A percentile compares a stretch with the other conserved stretches of the same genome.
Conservation (phyloP, 2,329 filamentous ascomycete species). For the Sordariomycetes sp. region DNA sequence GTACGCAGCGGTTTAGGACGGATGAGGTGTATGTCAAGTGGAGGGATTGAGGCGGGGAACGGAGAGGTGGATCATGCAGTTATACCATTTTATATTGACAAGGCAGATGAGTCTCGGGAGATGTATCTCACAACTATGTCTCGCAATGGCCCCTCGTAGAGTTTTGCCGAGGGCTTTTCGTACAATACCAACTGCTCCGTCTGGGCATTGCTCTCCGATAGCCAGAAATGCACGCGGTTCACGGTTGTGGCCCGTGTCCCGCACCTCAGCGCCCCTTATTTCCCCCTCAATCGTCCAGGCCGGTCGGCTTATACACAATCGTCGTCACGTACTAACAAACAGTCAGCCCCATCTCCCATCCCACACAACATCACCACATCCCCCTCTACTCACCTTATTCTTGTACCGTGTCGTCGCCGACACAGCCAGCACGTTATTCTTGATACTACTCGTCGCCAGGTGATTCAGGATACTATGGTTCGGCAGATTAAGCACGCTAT, state of each 20-base stretch:
- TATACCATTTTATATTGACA: too few relatives aligned
- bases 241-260: neutral
- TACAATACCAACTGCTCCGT: too few relatives aligned
- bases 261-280: neutral
- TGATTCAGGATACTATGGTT: conserved; percentile 97
- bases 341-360: neutral
- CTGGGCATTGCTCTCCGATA: too few relatives aligned
- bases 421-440: conserved; percentile 87
- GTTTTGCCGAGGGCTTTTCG: too few relatives aligned
- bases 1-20: conserved; percentile 71
- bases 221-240: too few relatives aligned
- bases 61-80: neutral
- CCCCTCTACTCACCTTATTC: conserved; percentile 54
- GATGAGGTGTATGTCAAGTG: conserved; percentile 72
- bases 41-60: conserved; percentile 37
- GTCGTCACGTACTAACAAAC: conserved; percentile 79
- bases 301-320: conserved; percentile 89
- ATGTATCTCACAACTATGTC: neutral
- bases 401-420: conserved; percentile 97
- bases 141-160: neutral
- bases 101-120: too few relatives aligned
- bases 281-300: neutral
- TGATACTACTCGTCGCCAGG: conserved; percentile 93
- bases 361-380: neutral
- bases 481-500: conserved; percentile 84